A percentile compares a stretch with the other conserved stretches of the same genome.
phyloP scores from a whole-genome alignment of 495 filamentous ascomycete species.

The Neurospora tetrasperma region DNA sequence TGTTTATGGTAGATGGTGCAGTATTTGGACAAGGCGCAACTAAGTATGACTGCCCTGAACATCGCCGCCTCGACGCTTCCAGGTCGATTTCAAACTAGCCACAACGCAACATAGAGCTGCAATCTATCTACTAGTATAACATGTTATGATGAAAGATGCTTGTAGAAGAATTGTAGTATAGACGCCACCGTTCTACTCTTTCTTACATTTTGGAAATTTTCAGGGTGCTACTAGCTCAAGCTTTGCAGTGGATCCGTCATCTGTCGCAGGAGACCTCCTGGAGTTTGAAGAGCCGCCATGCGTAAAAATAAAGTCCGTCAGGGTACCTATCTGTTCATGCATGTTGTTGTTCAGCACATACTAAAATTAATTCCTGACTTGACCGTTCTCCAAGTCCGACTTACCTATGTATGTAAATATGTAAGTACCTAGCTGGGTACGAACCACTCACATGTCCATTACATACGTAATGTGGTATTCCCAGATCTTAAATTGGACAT shows the following conservation, averaged over 20 bases:
- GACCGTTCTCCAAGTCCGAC: neutral
- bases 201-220: neutral
- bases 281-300: neutral
- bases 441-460: neutral
- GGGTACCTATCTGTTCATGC: neutral
- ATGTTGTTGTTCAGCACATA: neutral
- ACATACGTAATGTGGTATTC: neutral
- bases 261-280: neutral
- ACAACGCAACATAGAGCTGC: neutral
- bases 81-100: neutral
- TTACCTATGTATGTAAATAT: neutral
- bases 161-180: neutral
- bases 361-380: neutral
- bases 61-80: neutral
- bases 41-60: too few species aligned
- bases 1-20: too few species aligned
- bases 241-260: neutral
- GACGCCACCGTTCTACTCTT: neutral
- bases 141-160: neutral
- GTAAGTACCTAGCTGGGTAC: neutral
- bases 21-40: too few species aligned
- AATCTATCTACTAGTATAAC: neutral
- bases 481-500: neutral
- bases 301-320: neutral
- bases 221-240: neutral